Evolutionary conservation across 208 protist genomes (phyloP), one percentile per base, ranked within the genome.

Genomic region (Acanthamoeba castellanii): DNA sequence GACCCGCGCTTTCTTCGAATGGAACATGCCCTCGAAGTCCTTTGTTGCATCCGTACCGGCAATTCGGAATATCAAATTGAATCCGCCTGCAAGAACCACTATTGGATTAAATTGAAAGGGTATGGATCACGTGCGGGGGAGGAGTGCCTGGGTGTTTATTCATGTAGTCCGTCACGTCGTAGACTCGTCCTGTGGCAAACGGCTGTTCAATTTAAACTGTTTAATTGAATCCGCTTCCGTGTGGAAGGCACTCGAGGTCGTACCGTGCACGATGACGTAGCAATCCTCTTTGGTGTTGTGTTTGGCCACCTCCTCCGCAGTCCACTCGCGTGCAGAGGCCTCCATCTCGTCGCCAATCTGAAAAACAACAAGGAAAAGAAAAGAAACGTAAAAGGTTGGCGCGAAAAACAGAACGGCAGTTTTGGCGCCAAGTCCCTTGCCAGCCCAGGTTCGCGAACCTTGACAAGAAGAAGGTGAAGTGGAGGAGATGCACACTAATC

Each of bases 1-100:
- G 34, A 81, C 14, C 47, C 92, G 89, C 37, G 95, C 95, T 91
- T 96, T 96, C 34, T 47, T 91, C 20, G 81, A 93, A 84, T 96
- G 95, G 55, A 93, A 96, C 95, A 96, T 96, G 66, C 90, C 95
- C 64, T 96, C 95, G 55, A 96, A 96, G 82, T 96, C 95, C 34
- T 90, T 34, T 6, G 95, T 96, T 0, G 64, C 90, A 74, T 96
- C 78, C 13, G 13, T 22, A 20, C 95, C 95, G 32, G 42, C 95
- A 13, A 45, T 27, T 45, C 85, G 64, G 55, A 95, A 96, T 18
- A 96, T 3, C 22, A 96, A 16, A 20, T 93, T 94, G 55, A 74
- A 81, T 20, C 95, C 95, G 0, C 82, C 82, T 89, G 3, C 37
- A 42, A 42, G 37, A 42, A 42, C 37, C 3, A 61, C 4, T 7